Conservation (phyloP, 2,329 filamentous ascomycete genomes). For the Fusarium humuli region DNA sequence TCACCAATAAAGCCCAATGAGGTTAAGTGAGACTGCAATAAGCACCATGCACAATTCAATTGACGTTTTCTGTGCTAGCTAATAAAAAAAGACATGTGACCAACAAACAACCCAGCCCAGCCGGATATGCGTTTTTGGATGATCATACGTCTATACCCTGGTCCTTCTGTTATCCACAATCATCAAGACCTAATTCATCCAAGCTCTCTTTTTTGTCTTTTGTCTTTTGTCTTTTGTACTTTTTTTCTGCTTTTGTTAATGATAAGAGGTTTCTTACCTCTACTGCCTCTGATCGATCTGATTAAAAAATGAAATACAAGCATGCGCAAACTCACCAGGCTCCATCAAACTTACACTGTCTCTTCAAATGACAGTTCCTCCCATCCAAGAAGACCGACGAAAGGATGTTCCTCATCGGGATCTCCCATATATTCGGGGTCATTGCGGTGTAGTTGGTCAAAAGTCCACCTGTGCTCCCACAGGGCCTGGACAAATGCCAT, state of each 20-base stretch:
- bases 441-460: too few species aligned
- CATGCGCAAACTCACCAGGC: too few species aligned
- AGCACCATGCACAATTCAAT: not conserved
- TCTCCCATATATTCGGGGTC: too few species aligned
- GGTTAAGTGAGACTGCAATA: not conserved
- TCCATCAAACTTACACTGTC: too few species aligned
- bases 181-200: not conserved
- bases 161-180: rapidly evolving
- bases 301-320: not conserved
- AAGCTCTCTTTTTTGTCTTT: not conserved
- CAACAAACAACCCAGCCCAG: not conserved
- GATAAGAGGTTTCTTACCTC: not conserved
- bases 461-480: too few species aligned
- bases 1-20: not conserved
- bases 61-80: not conserved
- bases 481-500: too few species aligned
- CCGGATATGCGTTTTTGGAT: not conserved
- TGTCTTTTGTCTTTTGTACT: not conserved
- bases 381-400: not conserved
- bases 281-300: rapidly evolving
- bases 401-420: too few species aligned
- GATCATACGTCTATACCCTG: not conserved
- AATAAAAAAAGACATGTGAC: not conserved
- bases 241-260: not conserved
- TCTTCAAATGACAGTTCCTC: too few species aligned